Percentiles rank a stretch among this genome's conserved stretches.
Conservation (phyloP, 139 green algal genomes). For the Coccomyxa sp. region DNA sequence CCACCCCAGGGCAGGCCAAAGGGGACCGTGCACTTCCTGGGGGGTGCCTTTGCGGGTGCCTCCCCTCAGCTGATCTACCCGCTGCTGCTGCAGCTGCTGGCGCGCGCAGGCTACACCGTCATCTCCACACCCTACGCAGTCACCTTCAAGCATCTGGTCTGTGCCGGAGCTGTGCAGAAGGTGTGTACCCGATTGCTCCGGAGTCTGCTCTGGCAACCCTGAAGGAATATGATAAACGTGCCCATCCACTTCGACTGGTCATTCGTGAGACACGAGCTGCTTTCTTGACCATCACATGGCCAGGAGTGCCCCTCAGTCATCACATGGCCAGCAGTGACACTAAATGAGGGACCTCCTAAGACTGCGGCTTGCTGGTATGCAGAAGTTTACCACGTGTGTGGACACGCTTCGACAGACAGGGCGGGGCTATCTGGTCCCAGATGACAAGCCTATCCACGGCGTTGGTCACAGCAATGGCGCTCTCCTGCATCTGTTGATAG, state of each 20-base stretch:
- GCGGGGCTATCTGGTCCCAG: slow-evolving; percentile 15
- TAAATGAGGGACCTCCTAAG: too few relatives aligned
- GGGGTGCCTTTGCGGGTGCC: slow-evolving; percentile 61
- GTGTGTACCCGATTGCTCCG: neutral
- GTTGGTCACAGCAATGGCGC: slow-evolving; percentile 66
- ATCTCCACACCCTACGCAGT: slow-evolving; percentile 61
- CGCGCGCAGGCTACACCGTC: slow-evolving; percentile 50
- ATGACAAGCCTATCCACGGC: slow-evolving; percentile 25
- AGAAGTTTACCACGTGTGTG: slow-evolving; percentile 24
- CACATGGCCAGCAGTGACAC: too few relatives aligned
- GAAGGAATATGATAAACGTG: too few relatives aligned
- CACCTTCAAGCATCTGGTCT: slow-evolving; percentile 48
- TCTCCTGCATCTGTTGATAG: slow-evolving; percentile 59
- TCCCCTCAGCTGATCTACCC: slow-evolving; percentile 38
- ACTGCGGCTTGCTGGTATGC: too few relatives aligned
- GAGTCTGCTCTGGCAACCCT: too few relatives aligned
- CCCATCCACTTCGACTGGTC: too few relatives aligned
- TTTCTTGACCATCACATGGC: too few relatives aligned
- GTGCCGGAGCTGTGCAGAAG: slow-evolving; percentile 15
- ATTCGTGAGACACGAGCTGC: too few relatives aligned
- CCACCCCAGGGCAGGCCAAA: neutral
- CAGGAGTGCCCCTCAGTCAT: too few relatives aligned
- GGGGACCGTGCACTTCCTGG: slow-evolving; percentile 65
- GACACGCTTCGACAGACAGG: slow-evolving; percentile 16
- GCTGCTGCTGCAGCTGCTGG: slow-evolving; percentile 38